Percentiles rank a stretch among this genome's conserved stretches.
Evolutionary conservation across 2,329 filamentous ascomycete genomes (phyloP).

Genomic region (Lasiodiplodia sp.): DNA sequence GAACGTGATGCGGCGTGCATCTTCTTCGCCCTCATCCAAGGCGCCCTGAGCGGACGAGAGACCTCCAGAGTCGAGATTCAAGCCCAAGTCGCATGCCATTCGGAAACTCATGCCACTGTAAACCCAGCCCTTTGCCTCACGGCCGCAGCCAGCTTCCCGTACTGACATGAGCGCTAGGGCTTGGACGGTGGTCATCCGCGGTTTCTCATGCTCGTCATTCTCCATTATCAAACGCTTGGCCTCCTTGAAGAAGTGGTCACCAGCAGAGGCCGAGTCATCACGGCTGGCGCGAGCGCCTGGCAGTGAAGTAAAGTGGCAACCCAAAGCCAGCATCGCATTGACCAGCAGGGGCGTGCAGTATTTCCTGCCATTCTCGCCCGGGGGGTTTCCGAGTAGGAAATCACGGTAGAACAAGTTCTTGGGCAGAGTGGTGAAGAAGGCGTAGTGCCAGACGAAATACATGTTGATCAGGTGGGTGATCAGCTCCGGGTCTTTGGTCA

Average conservation of each 20-base stretch:
- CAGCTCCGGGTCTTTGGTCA: constrained; percentile 79
- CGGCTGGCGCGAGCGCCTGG: constrained; percentile 73
- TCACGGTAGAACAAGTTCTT: constrained; percentile 87
- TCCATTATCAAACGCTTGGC: constrained; percentile 89
- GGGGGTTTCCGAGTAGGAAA: constrained; percentile 74
- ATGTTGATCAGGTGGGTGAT: constrained; percentile 90
- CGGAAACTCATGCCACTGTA: constrained; percentile 98
- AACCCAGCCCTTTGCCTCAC: constrained; percentile 96
- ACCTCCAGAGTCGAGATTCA: constrained; percentile 81
- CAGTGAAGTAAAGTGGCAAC: constrained; percentile 88
- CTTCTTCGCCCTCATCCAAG: constrained; percentile 82
- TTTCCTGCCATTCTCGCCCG: constrained; percentile 50
- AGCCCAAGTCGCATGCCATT: constrained; percentile 92
- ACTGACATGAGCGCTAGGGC: constrained; percentile 96
- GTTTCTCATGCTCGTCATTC: constrained; percentile 91
- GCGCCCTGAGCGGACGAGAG: constrained; percentile 62
- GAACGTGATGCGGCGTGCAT: constrained; percentile 89
- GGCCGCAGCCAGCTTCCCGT: constrained; percentile 89
- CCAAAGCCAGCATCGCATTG: constrained; percentile 91
- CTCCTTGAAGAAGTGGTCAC: constrained; percentile 95
- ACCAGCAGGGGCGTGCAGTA: constrained; percentile 92
- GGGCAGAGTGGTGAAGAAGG: constrained; percentile 91
- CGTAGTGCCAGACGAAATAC: constrained; percentile 99
- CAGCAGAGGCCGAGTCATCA: constrained; percentile 82
- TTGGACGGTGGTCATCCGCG: constrained; percentile 87